Evolutionary conservation across 2,329 filamentous ascomycete species (phyloP).

Genomic region (Clonostachys chloroleuca): DNA sequence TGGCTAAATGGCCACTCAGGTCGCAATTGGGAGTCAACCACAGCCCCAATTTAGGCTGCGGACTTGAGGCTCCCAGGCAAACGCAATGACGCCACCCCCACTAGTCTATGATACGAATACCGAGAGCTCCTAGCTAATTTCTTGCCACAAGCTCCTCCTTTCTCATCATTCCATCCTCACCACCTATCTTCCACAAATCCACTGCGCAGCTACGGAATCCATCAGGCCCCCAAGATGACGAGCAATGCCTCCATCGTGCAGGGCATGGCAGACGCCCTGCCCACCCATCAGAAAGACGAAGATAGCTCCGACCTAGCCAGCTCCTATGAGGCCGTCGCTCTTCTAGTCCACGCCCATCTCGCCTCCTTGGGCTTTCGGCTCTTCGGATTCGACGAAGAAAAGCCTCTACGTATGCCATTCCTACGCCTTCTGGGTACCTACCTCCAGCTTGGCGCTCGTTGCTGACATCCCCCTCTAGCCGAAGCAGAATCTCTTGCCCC

Average conservation of each 20-base stretch:
- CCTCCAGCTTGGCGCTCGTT: slow-evolving; percentile 1
- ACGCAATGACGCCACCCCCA: too few relatives aligned
- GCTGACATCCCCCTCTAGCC: slow-evolving; percentile 6
- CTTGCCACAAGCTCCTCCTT: too few relatives aligned
- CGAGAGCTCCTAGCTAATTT: too few relatives aligned
- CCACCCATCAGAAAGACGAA: slow-evolving; percentile 46
- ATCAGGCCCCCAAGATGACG: slow-evolving; percentile 6
- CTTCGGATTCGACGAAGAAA: slow-evolving; percentile 79
- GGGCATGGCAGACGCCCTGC: slow-evolving; percentile 56
- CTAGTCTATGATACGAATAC: background rate
- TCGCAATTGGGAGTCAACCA: too few relatives aligned
- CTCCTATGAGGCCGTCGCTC: slow-evolving; percentile 76
- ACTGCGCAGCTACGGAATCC: background rate
- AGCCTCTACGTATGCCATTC: slow-evolving; percentile 56
- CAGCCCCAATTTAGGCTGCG: too few relatives aligned
- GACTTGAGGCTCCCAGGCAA: too few relatives aligned
- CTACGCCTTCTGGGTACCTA: background rate
- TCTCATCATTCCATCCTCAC: too few relatives aligned
- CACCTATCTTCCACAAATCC: too few relatives aligned
- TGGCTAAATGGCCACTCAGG: too few relatives aligned
- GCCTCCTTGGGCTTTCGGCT: slow-evolving; percentile 74
- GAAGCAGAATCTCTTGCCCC: slow-evolving; percentile 53
- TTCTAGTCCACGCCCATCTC: slow-evolving; percentile 84
- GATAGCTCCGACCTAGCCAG: slow-evolving; percentile 61
- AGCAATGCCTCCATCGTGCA: slow-evolving; percentile 35